Base-by-base conservation (phyloP, 1,284 basidiomycete genomes). In the Cryptococcus jaspeensis region DNA sequence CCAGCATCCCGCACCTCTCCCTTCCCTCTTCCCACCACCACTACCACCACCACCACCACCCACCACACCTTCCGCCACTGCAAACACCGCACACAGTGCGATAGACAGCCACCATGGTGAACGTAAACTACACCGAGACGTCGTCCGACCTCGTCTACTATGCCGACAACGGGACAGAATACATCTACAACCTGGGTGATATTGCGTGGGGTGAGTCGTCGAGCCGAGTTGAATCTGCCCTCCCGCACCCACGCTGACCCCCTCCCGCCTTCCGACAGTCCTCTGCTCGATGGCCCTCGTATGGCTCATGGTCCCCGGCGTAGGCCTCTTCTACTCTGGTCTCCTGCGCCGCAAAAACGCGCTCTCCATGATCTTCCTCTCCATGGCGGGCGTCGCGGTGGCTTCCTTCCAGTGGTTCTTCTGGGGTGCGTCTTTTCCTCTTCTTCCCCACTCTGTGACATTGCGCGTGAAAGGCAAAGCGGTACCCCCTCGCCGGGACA, bases 261-360 rank as follows among this genome's bases (percentile, higher is more conserved):
- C 39, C 20, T 22, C 18, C 50, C 39, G 22, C 40, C 39, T 5
- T 42, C 22, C 32, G 22, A 2, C 48, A 69, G 70, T 84, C 52
- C 78, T 90, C 58, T 78, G 84, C 5, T 83, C 83, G 12, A 89
- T 85, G 32, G 77, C 74, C 1, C 72, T 83, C 35, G 92, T 95
- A 28, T 93, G 87, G 84, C 82, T 95, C 77, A 96, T 96, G 93
- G 84, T 92, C 73, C 92, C 92, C 18, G 90, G 90, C 58, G 84
- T 92, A 60, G 78, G 79, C 15, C 59, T 74, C 77, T 92, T 95
- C 81, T 95, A 96, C 78, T 89, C 90, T 35, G 93, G 92, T 66
- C 75, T 84, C 6, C 75, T 87, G 47, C 81, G 90, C 52, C 83
- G 90, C 44, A 96, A 96, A 78, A 96, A 94, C 68, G 94, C 93